These are phyloP conservation scores for Penicillium tannophilum DNA, from an alignment of 495 filamentous ascomycete genomes.

Conservation along the genomic window DNA sequence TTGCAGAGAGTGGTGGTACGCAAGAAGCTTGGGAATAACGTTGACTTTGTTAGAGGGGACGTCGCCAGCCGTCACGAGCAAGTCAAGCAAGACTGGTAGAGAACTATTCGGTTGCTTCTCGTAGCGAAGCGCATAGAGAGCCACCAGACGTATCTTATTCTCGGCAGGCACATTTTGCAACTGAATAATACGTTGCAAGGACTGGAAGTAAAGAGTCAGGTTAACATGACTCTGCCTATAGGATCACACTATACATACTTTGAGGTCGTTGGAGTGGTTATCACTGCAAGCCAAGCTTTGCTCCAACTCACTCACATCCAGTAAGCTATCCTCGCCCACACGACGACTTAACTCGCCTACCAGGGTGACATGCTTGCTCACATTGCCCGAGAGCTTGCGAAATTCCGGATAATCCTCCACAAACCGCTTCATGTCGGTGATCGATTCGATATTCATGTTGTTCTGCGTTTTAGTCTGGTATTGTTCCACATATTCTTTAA, in stretches of 20 bases:
- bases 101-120: slow-evolving; percentile 79
- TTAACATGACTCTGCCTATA: neutral
- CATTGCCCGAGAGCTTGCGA: slow-evolving; percentile 92
- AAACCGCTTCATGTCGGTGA: slow-evolving; percentile 98
- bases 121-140: slow-evolving; percentile 91
- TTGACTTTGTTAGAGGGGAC: slow-evolving; percentile 72
- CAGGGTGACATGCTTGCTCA: slow-evolving; percentile 96
- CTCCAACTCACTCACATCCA: slow-evolving; percentile 95
- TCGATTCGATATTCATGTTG: slow-evolving; percentile 92
- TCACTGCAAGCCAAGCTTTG: slow-evolving; percentile 97
- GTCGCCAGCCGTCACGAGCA: slow-evolving; percentile 75
- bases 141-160: slow-evolving; percentile 84
- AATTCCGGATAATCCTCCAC: slow-evolving; percentile 99
- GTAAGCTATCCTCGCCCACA: slow-evolving; percentile 78
- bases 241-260: slow-evolving; percentile 51
- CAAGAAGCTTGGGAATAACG: slow-evolving; percentile 73
- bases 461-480: slow-evolving; percentile 94
- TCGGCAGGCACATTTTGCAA: slow-evolving; percentile 70
- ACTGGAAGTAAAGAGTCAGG: slow-evolving; percentile 49
- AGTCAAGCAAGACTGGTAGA: slow-evolving; percentile 78
- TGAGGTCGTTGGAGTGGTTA: slow-evolving; percentile 84
- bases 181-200: slow-evolving; percentile 80
- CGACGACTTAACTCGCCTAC: slow-evolving; percentile 89
- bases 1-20: slow-evolving; percentile 83
- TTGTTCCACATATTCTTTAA: slow-evolving; percentile 97